Evolutionary conservation across 495 filamentous ascomycete genomes (phyloP).

Genomic region (Penicillium manginii): DNA sequence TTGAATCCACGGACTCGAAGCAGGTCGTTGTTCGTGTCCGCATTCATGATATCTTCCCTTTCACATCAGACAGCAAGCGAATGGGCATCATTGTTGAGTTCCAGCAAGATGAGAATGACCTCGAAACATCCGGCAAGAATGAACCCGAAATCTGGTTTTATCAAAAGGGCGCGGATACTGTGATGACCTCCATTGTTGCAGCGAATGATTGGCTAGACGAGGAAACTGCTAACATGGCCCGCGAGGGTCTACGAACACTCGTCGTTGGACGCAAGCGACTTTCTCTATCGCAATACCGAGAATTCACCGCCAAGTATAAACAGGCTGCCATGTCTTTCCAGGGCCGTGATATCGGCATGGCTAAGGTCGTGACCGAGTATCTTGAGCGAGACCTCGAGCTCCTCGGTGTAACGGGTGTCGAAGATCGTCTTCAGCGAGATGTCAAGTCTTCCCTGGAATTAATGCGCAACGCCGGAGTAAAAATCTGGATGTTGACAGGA

Average conservation of each 20-base stretch:
- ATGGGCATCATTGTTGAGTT: slow-evolving; percentile 99
- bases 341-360: slow-evolving; percentile 79
- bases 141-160: slow-evolving; percentile 94
- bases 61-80: slow-evolving; percentile 94
- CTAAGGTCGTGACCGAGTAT: slow-evolving; percentile 74
- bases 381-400: slow-evolving; percentile 90
- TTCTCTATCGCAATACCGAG: slow-evolving; percentile 72
- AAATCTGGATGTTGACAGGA: slow-evolving; percentile 99
- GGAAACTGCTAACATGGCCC: slow-evolving; percentile 97
- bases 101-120: slow-evolving; percentile 46
- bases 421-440: slow-evolving; percentile 93
- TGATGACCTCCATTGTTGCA: slow-evolving; percentile 92
- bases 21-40: slow-evolving; percentile 80
- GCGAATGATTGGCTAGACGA: slow-evolving; percentile 98
- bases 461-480: slow-evolving; percentile 96
- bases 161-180: slow-evolving; percentile 97
- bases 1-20: slow-evolving; percentile 79
- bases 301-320: slow-evolving; percentile 75
- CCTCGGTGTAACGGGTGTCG: slow-evolving; percentile 94
- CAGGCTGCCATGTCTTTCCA: slow-evolving; percentile 79
- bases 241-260: slow-evolving; percentile 91
- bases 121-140: slow-evolving; percentile 36
- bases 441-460: slow-evolving; percentile 95
- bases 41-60: slow-evolving; percentile 94
- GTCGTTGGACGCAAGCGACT: slow-evolving; percentile 89